Percentiles rank a stretch among this genome's conserved stretches.
These are phyloP conservation scores for Suillus plorans DNA, from an alignment of 768 basidiomycete genomes.

Conservation along the genomic window DNA sequence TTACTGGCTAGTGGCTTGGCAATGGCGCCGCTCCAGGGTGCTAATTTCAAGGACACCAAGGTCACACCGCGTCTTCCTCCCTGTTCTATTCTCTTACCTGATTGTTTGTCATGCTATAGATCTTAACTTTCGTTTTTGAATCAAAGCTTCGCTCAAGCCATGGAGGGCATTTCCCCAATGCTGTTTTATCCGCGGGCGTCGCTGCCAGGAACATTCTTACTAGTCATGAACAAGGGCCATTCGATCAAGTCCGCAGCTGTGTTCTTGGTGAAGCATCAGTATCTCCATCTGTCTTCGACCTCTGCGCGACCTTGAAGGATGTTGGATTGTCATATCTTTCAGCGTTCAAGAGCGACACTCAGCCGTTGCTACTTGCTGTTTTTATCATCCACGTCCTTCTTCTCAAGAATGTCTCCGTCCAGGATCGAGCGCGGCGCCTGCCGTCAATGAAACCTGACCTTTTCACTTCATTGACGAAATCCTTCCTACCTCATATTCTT, in stretches of 20 bases:
- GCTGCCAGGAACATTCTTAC: constrained; percentile 19
- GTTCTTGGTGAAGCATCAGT: not conserved
- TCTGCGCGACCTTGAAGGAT: not conserved
- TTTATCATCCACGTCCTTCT: constrained; percentile 41
- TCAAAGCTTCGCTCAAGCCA: constrained; percentile 26
- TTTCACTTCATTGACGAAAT: constrained; percentile 26
- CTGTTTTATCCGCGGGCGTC: constrained; percentile 10
- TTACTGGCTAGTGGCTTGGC: constrained; percentile 51
- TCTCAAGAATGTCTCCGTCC: constrained; percentile 37
- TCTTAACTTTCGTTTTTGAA: constrained; percentile 59
- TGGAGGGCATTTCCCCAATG: constrained; percentile 15
- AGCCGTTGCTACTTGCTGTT: constrained; percentile 30
- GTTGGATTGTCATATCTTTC: not conserved
- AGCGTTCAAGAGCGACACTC: not conserved
- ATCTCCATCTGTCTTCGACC: not conserved
- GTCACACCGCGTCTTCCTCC: constrained; percentile 28
- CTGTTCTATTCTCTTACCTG: not conserved
- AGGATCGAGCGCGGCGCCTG: constrained; percentile 39
- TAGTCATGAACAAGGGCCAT: not conserved
- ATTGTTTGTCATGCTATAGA: constrained; percentile 34
- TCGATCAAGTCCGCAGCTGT: not conserved
- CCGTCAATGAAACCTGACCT: constrained; percentile 31
- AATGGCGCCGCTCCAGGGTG: constrained; percentile 50
- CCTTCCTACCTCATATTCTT: constrained; percentile 44
- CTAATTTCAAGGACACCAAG: constrained; percentile 64